Conservation (phyloP, 306 rosid species). For the Gynostemma pentaphyllum region DNA sequence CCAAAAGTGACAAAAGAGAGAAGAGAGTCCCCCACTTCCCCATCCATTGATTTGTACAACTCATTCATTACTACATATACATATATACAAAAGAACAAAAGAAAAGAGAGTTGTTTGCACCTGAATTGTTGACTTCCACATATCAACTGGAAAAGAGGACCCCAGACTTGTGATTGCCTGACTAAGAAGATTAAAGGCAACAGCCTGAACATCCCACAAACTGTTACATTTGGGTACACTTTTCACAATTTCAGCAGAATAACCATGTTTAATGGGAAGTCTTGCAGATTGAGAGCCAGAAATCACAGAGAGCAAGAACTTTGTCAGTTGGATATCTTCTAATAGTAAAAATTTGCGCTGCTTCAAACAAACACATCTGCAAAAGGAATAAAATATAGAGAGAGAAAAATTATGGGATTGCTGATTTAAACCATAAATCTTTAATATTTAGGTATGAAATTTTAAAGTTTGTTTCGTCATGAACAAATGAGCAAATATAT, state of each 20-base stretch:
- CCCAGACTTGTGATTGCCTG: slow-evolving; percentile 59
- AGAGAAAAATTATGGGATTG: neutral
- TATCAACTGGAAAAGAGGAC: slow-evolving; percentile 43
- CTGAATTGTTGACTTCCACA: slow-evolving; percentile 69
- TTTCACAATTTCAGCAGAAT: slow-evolving; percentile 21
- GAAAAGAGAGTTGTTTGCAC: slow-evolving; percentile 19
- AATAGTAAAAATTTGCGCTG: slow-evolving; percentile 36
- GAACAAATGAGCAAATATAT: neutral
- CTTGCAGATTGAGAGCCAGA: slow-evolving; percentile 32
- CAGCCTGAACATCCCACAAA: slow-evolving; percentile 59
- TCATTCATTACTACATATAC: neutral
- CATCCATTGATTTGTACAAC: no score
- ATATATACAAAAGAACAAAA: neutral
- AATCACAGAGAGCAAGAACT: slow-evolving; percentile 61
- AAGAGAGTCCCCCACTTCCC: no score
- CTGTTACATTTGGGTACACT: slow-evolving; percentile 24
- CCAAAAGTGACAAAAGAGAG: no score
- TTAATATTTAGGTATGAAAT: neutral
- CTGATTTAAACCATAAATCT: no score
- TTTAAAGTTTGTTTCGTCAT: neutral
- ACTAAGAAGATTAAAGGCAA: slow-evolving; percentile 58
- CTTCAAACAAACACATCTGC: slow-evolving; percentile 40
- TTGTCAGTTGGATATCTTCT: slow-evolving; percentile 46
- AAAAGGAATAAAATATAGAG: neutral
- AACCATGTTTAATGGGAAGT: slow-evolving; percentile 24